phyloP scores from a whole-genome alignment of 306 rosid species.

The Alnus glutinosa region DNA sequence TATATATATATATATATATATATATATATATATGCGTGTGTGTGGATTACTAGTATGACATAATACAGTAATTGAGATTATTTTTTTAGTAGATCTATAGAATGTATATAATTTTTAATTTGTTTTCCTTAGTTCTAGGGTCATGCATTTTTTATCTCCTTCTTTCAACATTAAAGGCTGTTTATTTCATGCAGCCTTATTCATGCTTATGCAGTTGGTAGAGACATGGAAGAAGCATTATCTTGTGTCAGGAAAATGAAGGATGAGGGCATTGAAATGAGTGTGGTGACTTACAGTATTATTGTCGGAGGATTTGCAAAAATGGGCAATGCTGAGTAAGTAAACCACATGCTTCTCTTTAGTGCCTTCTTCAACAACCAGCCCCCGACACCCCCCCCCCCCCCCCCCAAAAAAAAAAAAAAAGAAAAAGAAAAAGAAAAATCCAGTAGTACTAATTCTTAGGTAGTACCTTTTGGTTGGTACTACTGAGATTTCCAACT shows the following conservation, averaged over 20 bases:
- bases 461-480: not conserved
- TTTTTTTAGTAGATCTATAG: not conserved
- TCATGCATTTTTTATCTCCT: not conserved
- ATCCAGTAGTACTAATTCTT: not conserved
- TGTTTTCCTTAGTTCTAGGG: not conserved
- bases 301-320: constrained; percentile 87
- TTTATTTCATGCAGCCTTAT: constrained; percentile 83
- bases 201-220: constrained; percentile 98
- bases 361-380: not conserved
- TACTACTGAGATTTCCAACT: not conserved
- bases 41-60: not conserved
- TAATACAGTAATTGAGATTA: not conserved
- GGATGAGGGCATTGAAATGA: constrained; percentile 84
- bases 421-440: too few species aligned
- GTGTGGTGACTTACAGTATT: constrained; percentile 89
- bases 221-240: constrained; percentile 99
- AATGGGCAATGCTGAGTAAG: constrained; percentile 81
- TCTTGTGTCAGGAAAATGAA: constrained; percentile 91
- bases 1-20: not conserved
- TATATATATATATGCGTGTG: not conserved
- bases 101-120: not conserved
- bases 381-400: too few species aligned
- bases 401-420: not conserved
- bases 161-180: constrained; percentile 28
- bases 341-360: constrained; percentile 26